Evolutionary conservation across 2,329 filamentous ascomycete species (phyloP), one percentile per base, ranked within the genome.

Genomic region (Neurospora sp.): DNA sequence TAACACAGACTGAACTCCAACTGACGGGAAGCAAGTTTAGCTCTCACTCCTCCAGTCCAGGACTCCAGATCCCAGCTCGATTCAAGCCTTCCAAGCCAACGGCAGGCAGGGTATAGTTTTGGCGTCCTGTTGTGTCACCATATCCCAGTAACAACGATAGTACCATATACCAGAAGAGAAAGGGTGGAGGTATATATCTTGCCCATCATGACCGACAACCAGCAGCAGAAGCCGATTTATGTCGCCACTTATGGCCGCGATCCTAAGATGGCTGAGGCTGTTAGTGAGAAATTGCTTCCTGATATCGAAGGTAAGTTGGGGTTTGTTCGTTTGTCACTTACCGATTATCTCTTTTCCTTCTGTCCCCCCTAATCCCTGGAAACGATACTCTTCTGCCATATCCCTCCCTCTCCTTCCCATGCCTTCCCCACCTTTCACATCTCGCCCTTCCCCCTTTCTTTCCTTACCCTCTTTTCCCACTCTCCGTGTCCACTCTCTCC

Each of bases 241-340:
- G 73, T 76, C 13, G 74, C 70, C 23, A 72, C 72, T 33, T 73
- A 73, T 58, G 74, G 74, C 66, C 71, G 68, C 4, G 75, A 77
- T 70, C 68, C 70, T 40, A 73, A 75, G 71, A 73, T 76, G 10
- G 75, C 75, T 36, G 69, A 69, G 67, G 42, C 70, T 13, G 74
- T 77, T 42, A 67, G 69, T 10, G 75, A 76, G 67, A 75, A 76
- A 67, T 67, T 76, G 7, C 71, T 76, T 8, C 74, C 74, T 8
- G 72, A 75, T 38, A 70, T 71, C 68, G 74, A 74, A 67, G 72
- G 74, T 75, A 28, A 1, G 70, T 70, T 46, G 3, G 17, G 17
- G 3, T 4, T 42, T 43, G 40, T n/a, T n/a, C 33, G 33, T 8
- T n/a, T n/a, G 5, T 40, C 13, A 40, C 39, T 40, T 15, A 15